Evolutionary conservation across 2,329 filamentous ascomycete genomes (phyloP), one percentile per base, ranked within the genome.

Genomic region (Knoxdaviesia proteae): DNA sequence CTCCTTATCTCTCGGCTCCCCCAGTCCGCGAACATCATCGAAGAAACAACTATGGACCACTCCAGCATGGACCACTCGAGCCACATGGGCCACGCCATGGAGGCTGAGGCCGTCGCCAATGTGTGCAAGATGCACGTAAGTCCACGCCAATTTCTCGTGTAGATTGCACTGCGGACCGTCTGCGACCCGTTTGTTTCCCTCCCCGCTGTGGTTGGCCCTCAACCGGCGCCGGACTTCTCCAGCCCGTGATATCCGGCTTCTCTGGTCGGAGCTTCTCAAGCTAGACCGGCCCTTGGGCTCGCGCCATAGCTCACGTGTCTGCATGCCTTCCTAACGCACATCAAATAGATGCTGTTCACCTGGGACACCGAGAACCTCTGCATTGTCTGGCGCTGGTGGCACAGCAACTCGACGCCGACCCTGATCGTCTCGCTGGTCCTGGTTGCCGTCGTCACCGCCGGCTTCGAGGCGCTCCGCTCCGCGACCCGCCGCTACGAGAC

Each of bases 341-440:
- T 20, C 38, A 41, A 31, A 38, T 43, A 94, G 86, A 96, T 94
- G 88, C 76, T 96, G 50, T 98, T 98, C 67, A 96, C 86, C 47
- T 98, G 88, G 88, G 76, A 86, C 58, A 88, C 87, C 3, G 74
- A 69, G 44, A 81, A 96, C 62, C 83, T 98, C 49, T 98, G 90
- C 70, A 92, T 98, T 60, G 74, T 98, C 59, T 98, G 96, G 68
- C 71, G 70, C 52, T 75, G 78, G 61, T 98, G 90, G 90, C 87
- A 83, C 62, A 64, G 98, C 59, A 77, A 71, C 47, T 77, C 78
- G 47, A 77, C 77, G 3, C 54, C 72, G 42, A 80, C 80, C 34
- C 78, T 98, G 45, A 53, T 94, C 57, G 59, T 86, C 54, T 94
- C 88, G 32, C 77, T 98, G 47, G 52, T 90, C 50, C 82, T 76